Base-by-base conservation (phyloP, 495 filamentous ascomycete genomes). In the Neurospora sp. region DNA sequence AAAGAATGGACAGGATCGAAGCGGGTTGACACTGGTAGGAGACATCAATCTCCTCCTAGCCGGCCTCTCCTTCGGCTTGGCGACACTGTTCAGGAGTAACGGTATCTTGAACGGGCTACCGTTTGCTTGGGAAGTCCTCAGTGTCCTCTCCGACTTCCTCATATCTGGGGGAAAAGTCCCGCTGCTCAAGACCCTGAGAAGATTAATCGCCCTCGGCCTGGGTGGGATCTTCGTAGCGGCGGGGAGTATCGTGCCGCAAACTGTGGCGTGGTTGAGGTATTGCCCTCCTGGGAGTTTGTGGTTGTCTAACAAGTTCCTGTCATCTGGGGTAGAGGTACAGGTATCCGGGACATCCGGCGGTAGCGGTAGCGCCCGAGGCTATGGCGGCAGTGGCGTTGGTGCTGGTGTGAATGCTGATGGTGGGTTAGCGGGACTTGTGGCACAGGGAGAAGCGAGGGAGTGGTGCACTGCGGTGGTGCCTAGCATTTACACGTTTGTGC, bases 401-500 rank as follows among this genome's bases (percentile, higher is more conserved):
- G 54, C 54, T 62, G 54, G 54, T 9, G 54, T 62, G 54, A 18
- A 12, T 59, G 20, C 11, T 16, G 54, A 2, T 12, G 48, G 23
- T 31, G 54, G 23, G 54, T 2, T 62, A 5, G 54, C 35, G 27
- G 54, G 7, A 62, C 54, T 62, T 62, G 54, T 62, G 54, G 6
- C 12, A 5, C 54, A 18, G 0, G 74, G 78, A 37, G 75, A 76
- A 10, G 72, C 74, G 35, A 85, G 92, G 71, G 89, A 89, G 9
- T 99, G 96, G 96, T 99, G 96, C 77, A 81, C 81, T 37, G 84
- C 82, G 23, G 74, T 80, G 8, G 35, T 93, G 23, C 96, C 96
- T 18, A 97, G 93, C 80, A 93, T 98, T 48, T 99, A 97, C 81
- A 84, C 89, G 27, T 99, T 90, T 85, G 96, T 98, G 14, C 96